Evolutionary conservation across 148 eudicot genomes (phyloP).

Genomic region (Rhododendron ferrugineum): DNA sequence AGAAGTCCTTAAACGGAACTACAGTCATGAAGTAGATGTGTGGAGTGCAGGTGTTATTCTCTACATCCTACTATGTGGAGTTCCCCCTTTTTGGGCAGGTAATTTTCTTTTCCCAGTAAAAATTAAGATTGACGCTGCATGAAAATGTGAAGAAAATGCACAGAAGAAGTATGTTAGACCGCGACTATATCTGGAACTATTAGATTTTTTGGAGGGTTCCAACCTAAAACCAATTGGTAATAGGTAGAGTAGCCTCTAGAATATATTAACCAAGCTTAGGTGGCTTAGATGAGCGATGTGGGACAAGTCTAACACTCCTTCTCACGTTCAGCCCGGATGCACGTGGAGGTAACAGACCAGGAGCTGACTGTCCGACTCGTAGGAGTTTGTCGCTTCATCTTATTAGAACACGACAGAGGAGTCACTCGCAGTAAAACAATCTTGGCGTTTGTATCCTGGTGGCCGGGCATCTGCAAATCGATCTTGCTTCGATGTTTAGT

Average conservation of each 20-base stretch:
- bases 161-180: neutral
- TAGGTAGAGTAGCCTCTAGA: no score
- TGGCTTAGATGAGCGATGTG: no score
- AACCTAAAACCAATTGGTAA: no score
- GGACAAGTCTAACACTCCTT: no score
- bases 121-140: neutral
- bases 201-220: no score
- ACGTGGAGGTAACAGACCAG: no score
- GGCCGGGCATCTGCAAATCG: neutral
- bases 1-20: slow-evolving; percentile 48
- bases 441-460: neutral
- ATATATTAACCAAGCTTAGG: no score
- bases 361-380: no score
- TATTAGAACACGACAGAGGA: neutral
- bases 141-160: neutral
- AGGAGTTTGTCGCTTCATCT: no score
- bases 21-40: slow-evolving; percentile 69
- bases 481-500: neutral
- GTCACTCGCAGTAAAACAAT: neutral
- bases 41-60: slow-evolving; percentile 98
- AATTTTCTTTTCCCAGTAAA: neutral
- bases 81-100: slow-evolving; percentile 76
- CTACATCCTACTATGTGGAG: slow-evolving; percentile 44
- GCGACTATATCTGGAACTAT: no score
- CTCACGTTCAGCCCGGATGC: no score